phyloP scores from a whole-genome alignment of 2,329 filamentous ascomycete genomes.

The Emmonsia crescens region DNA sequence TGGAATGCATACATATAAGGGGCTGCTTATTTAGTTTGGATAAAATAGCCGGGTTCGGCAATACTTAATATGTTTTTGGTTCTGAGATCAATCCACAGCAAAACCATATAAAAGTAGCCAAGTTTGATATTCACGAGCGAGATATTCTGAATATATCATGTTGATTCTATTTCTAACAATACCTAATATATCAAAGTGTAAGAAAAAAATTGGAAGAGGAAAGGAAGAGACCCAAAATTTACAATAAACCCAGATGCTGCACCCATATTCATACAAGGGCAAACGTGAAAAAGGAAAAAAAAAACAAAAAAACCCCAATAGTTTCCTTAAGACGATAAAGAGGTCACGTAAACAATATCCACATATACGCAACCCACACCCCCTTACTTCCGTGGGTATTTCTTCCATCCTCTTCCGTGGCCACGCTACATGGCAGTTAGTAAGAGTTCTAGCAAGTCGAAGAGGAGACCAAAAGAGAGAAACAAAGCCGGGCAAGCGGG shows the following conservation, averaged over 20 bases:
- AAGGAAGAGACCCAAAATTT: not conserved
- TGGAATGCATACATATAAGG: not conserved
- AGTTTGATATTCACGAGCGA: not conserved
- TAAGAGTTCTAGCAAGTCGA: slow-evolving; percentile 3
- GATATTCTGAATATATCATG: not conserved
- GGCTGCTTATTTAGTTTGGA: not conserved
- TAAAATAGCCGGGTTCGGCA: not conserved
- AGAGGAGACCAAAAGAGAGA: not conserved
- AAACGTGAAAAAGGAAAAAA: not conserved
- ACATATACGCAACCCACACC: not conserved
- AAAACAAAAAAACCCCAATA: not conserved
- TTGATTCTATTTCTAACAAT: not conserved
- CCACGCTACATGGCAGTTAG: slow-evolving; percentile 46
- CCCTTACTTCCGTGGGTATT: slow-evolving; percentile 43
- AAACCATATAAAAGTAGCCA: not conserved
- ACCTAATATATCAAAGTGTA: not conserved
- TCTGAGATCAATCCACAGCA: not conserved
- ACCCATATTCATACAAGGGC: slow-evolving; percentile 1
- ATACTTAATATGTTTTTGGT: not conserved
- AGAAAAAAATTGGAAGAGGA: not conserved
- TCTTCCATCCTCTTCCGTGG: slow-evolving; percentile 64
- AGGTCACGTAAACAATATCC: not conserved
- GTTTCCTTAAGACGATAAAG: not conserved
- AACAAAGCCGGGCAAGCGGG: slow-evolving; percentile 4
- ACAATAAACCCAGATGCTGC: not conserved